Evolutionary conservation across 176 grass and related monocot genomes (phyloP), one percentile per base, ranked within the genome.

Genomic region (Oryza glaberrima): DNA sequence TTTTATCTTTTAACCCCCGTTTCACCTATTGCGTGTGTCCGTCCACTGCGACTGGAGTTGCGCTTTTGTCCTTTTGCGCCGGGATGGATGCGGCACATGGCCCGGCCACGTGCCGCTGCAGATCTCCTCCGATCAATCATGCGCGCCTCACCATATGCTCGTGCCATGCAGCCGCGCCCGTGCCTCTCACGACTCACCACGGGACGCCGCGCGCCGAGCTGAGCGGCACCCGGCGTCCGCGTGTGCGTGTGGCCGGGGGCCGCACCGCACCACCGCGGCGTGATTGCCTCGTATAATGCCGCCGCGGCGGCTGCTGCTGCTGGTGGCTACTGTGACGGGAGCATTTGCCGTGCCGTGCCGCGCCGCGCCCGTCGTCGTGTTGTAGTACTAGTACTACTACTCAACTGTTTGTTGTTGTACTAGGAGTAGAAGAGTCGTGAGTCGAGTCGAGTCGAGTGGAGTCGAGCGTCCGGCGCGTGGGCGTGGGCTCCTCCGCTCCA

Each of bases 71-170:
- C 60, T 65, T 20, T 77, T 77, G 54, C 75, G 54, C 8, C 45
- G 73, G 73, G 73, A 41, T 17, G 32, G 32, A 9, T 17, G 28
- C 54, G 35, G 77, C 77, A 47, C 77, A 67, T 79, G 77, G 77
- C 14, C 56, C 7, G 38, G 19, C 34, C 61, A 67, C 61, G 77
- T 79, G 77, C 77, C 61, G 77, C 61, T 30, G 41, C 77, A 66
- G 61, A 79, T 77, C 76, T 9, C 51, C 52, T 11, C 47, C 11
- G 12, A 15, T 38, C 63, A 80, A 67, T 69, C 78, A 81, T 11
- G 77, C 49, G 77, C 49, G 15, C 16, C 5, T 19, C 54, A 30
- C 28, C 28, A 30, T 30, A 30, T 30, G 28, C 28, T 30, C 28
- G 28, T 30, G 28, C 28, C 28, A 58, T 8, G 54, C 38, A 7